These are phyloP conservation scores for Coriaria nepalensis DNA, from an alignment of 306 rosid genomes.

Conservation along the genomic window DNA sequence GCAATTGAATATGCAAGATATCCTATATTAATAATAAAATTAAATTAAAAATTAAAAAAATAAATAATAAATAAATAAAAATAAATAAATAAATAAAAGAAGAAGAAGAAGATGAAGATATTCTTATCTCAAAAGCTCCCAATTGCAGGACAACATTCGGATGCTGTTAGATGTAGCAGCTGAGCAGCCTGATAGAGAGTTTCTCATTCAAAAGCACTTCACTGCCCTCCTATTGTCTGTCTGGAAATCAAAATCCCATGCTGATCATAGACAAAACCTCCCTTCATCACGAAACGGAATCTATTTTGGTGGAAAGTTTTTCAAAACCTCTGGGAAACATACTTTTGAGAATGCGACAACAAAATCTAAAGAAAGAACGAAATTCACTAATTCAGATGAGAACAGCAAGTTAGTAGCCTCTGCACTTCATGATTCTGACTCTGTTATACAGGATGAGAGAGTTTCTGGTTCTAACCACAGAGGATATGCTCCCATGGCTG, in stretches of 20 bases:
- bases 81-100: too few relatives aligned
- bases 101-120: not conserved
- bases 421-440: constrained; percentile 46
- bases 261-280: constrained; percentile 23
- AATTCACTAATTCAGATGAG: constrained; percentile 34
- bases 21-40: too few relatives aligned
- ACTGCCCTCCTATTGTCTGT: constrained; percentile 61
- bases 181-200: constrained; percentile 64
- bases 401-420: constrained; percentile 45
- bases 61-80: too few relatives aligned
- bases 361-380: constrained; percentile 42
- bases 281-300: constrained; percentile 38
- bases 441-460: constrained; percentile 30
- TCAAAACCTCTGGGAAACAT: constrained; percentile 27
- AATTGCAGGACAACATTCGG: constrained; percentile 70
- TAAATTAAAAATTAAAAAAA: too few relatives aligned
- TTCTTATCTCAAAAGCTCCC: constrained; percentile 4
- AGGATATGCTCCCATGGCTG: constrained; percentile 17
- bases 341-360: constrained; percentile 33
- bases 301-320: constrained; percentile 38
- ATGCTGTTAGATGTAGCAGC: constrained; percentile 68
- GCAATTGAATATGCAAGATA: not conserved
- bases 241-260: constrained; percentile 52
- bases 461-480: constrained; percentile 25
- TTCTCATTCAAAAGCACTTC: constrained; percentile 81